Base-by-base conservation (phyloP, 192 early-diverging fungal genomes). In the Oehlia diaphana region DNA sequence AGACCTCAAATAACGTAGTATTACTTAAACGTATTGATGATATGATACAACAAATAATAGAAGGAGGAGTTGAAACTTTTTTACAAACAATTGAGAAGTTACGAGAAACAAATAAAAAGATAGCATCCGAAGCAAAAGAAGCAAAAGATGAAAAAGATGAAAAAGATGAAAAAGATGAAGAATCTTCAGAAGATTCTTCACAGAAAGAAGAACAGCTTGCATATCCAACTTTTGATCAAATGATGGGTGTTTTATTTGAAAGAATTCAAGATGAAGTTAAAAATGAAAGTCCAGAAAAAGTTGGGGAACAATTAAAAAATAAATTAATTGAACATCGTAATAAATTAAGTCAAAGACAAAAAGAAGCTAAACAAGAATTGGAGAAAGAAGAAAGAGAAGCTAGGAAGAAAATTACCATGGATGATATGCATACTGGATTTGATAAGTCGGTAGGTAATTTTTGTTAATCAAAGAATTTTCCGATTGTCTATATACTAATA, bases 361-460 rank as follows among this genome's bases (percentile, higher is more conserved):
- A 75, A 23, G 82, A 87, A 23, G 82, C 83, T 14, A 80, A 84
- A 39, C 74, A 77, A 61, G 91, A 94, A 80, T 80, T 91, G 70
- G 86, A 83, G 13, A 88, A 89, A 72, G 86, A 90, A 26, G 87
- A 88, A 66, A 77, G 78, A 33, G 92, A 94, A 37, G 89, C 90
- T 49, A 87, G 85, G 35, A 91, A 90, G 76, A 93, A 94, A 68
- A 80, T 94, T 26, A 90, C 90, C 2, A 90, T 90, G 9, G 93
- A 94, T 72, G 90, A 91, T 31, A 87, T 95, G 66, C 87, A 89
- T 16, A 88, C 88, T 39, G 86, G 87, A 67, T 91, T 92, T 71
- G 87, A 93, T 74, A 90, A 89, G 68, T 91, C 92, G 10, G 88
- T 91, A 85, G 80, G 78, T 44, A 72, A 63, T 84, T 5, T 37